phyloP scores from a whole-genome alignment of 495 filamentous ascomycete genomes.

The Chaetomidium leptoderma region DNA sequence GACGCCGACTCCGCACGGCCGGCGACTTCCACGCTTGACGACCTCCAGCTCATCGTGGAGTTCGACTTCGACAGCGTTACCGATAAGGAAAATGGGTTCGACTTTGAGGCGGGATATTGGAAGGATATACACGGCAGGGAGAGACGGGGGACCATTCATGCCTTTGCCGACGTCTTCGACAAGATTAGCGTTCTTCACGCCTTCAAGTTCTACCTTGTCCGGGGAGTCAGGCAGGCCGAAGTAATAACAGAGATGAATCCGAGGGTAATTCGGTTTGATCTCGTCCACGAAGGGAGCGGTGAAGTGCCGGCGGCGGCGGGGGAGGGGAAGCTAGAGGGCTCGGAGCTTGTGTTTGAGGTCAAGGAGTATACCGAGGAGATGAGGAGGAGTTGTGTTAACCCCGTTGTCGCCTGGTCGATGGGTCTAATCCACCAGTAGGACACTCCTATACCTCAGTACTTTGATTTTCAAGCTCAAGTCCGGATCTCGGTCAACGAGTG shows the following conservation, averaged over 20 bases:
- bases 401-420: too few species aligned
- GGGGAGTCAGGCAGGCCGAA: background rate
- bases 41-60: background rate
- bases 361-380: background rate
- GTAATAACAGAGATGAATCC: background rate
- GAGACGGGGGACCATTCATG: too few species aligned
- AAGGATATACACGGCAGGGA: background rate
- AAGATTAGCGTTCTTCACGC: background rate
- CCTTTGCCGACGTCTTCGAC: background rate
- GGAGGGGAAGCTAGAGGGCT: too few species aligned
- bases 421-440: too few species aligned
- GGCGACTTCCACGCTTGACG: background rate
- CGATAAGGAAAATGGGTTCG: background rate
- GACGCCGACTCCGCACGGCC: too few species aligned
- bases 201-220: background rate
- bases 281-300: background rate
- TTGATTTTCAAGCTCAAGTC: too few species aligned
- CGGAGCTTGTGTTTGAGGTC: background rate
- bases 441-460: too few species aligned
- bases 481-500: too few species aligned
- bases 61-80: background rate
- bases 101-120: background rate
- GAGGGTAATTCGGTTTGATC: background rate
- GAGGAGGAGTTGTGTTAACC: too few species aligned
- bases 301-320: background rate